Conservation (phyloP, 805 yeast genomes). For the Candida tammaniensis region DNA sequence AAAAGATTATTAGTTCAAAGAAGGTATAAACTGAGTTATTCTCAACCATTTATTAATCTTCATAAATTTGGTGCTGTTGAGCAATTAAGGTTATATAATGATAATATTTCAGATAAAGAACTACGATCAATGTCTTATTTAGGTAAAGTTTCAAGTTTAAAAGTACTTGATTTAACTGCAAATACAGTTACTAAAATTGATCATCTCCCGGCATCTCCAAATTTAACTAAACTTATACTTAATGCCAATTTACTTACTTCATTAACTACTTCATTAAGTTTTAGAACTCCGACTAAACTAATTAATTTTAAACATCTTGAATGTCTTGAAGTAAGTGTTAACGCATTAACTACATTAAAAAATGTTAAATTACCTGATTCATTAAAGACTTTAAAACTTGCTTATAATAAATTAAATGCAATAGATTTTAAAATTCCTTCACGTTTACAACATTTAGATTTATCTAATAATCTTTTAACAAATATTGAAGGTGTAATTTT, state of each 20-base stretch:
- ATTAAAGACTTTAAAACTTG: constrained; percentile 10
- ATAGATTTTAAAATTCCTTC: constrained; percentile 12
- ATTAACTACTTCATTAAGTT: background rate
- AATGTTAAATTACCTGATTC: constrained; percentile 11
- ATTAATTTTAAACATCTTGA: background rate
- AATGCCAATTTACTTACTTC: constrained; percentile 14
- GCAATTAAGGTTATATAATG: constrained; percentile 15
- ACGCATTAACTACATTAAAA: constrained; percentile 1
- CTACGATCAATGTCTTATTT: constrained; percentile 1
- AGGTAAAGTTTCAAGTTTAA: constrained; percentile 1
- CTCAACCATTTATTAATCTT: constrained; percentile 3
- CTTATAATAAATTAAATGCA: constrained; percentile 14
- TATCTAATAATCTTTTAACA: constrained; percentile 14
- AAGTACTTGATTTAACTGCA: constrained; percentile 14
- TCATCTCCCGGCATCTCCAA: constrained; percentile 11
- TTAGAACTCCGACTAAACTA: background rate
- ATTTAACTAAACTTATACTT: constrained; percentile 12
- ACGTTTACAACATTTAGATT: constrained; percentile 13
- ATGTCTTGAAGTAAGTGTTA: constrained; percentile 2
- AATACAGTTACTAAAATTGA: constrained; percentile 15
- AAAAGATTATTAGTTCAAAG: constrained; percentile 10
- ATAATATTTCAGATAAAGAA: constrained; percentile 10
- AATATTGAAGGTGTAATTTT: constrained; percentile 11
- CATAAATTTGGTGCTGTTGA: constrained; percentile 6
- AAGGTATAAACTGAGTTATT: background rate